Conservation (phyloP, 2,329 filamentous ascomycete genomes). For the Exserohilum turcica region DNA sequence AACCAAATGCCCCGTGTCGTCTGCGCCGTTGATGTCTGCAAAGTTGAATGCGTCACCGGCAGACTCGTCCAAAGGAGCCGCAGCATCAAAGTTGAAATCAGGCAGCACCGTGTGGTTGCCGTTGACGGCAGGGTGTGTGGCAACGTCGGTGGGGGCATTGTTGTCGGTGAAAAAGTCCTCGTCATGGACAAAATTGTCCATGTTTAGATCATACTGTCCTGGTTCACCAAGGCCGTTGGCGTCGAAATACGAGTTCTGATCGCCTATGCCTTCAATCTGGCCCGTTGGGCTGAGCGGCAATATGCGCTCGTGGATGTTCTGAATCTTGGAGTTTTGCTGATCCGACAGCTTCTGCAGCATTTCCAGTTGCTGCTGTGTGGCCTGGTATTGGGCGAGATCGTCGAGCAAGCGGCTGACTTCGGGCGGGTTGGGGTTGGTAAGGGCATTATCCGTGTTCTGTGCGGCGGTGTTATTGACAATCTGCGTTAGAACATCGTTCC, state of each 20-base stretch:
- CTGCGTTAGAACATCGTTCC: constrained; percentile 54
- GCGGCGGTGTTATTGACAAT: constrained; percentile 55
- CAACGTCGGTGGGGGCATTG: constrained; percentile 10
- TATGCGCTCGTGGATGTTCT: constrained; percentile 73
- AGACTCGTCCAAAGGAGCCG: constrained; percentile 1
- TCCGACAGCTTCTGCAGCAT: constrained; percentile 77
- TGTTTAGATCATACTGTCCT: constrained; percentile 54
- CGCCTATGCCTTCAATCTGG: constrained; percentile 70
- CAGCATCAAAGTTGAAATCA: constrained; percentile 9
- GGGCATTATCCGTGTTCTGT: constrained; percentile 58
- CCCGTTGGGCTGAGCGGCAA: constrained; percentile 82
- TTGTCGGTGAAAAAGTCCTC: constrained; percentile 56
- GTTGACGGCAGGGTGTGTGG: not conserved
- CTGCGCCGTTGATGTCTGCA: constrained; percentile 15
- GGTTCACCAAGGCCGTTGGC: constrained; percentile 45
- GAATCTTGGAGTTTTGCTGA: constrained; percentile 77
- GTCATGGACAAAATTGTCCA: constrained; percentile 63
- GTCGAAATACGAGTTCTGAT: constrained; percentile 40
- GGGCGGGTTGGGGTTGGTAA: constrained; percentile 61
- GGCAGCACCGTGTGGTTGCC: not conserved
- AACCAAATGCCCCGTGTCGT: not conserved
- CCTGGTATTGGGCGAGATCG: constrained; percentile 66
- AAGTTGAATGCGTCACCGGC: constrained; percentile 15
- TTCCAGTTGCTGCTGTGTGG: constrained; percentile 76
- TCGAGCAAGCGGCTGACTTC: constrained; percentile 63